Conservation (phyloP, 2,329 filamentous ascomycete species). For the Sporothrix inflata region DNA sequence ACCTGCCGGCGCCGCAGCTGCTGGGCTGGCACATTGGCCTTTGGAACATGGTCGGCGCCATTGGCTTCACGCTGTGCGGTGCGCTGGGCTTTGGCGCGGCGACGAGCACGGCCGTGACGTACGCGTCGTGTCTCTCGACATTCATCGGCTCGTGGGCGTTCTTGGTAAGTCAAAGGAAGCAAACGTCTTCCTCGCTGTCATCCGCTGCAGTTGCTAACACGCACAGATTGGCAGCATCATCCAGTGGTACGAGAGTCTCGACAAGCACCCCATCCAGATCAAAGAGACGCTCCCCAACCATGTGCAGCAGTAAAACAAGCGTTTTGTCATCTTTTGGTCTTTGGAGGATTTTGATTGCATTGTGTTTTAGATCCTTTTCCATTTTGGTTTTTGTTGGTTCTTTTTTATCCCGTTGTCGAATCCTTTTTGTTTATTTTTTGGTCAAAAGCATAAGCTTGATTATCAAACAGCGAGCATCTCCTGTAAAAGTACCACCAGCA, state of each 20-base stretch:
- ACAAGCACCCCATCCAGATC: constrained; percentile 41
- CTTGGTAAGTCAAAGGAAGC: constrained; percentile 40
- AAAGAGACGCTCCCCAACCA: constrained; percentile 23
- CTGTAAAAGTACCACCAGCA: background rate
- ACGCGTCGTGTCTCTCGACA: constrained; percentile 54
- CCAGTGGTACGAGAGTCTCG: constrained; percentile 42
- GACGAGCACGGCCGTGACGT: constrained; percentile 46
- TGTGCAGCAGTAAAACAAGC: background rate
- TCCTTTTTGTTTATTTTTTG: background rate
- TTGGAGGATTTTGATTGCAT: background rate
- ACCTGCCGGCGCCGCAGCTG: constrained; percentile 56
- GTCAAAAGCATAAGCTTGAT: background rate
- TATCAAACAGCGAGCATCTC: background rate
- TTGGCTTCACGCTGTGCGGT: constrained; percentile 67
- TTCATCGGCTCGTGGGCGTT: constrained; percentile 57
- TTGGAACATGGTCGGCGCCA: constrained; percentile 66
- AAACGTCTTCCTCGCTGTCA: background rate
- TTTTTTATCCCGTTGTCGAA: background rate
- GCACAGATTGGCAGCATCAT: constrained; percentile 39
- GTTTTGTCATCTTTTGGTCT: too few relatives aligned
- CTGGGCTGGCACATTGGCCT: constrained; percentile 70
- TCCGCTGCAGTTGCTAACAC: constrained; percentile 20
- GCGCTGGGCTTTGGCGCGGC: constrained; percentile 55
- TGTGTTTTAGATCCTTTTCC: background rate
- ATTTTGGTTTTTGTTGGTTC: background rate